A percentile compares a stretch with the other conserved stretches of the same genome.
Conservation (phyloP, 352 stramenopile species). For the Phytophthora uliginosa region DNA sequence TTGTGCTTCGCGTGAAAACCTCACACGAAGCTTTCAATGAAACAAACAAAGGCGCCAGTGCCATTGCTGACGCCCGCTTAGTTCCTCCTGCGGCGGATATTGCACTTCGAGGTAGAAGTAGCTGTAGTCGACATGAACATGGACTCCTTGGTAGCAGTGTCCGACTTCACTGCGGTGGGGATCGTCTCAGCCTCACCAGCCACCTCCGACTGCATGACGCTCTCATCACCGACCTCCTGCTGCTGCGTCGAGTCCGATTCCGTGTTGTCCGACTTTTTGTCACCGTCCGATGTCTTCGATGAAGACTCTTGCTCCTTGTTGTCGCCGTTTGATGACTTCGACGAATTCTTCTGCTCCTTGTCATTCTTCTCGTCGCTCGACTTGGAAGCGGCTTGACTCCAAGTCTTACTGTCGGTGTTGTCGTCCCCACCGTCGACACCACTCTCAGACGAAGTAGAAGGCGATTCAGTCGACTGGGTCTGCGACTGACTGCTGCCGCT, state of each 20-base stretch:
- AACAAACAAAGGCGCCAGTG: constrained; percentile 25
- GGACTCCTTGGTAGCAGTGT: not conserved
- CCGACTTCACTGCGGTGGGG: constrained; percentile 3
- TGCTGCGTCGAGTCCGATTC: not conserved
- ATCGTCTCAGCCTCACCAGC: constrained; percentile 9
- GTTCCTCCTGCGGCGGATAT: constrained; percentile 29
- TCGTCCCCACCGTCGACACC: not conserved
- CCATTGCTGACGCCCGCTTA: constrained; percentile 14
- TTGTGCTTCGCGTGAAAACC: constrained; percentile 7
- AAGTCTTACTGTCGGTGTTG: not conserved
- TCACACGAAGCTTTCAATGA: constrained; percentile 9
- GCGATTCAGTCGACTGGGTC: not conserved
- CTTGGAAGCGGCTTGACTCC: not conserved
- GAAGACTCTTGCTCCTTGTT: not conserved
- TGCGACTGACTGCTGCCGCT: constrained; percentile 1
- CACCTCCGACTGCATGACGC: constrained; percentile 24
- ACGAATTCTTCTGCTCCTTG: not conserved
- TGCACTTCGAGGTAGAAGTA: constrained; percentile 22
- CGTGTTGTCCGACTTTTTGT: constrained; percentile 13
- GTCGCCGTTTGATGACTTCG: not conserved
- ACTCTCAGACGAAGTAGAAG: not conserved
- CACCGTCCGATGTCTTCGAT: constrained; percentile 8
- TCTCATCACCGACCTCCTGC: constrained; percentile 23
- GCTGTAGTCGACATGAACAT: not conserved
- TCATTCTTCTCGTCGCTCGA: not conserved